phyloP scores from a whole-genome alignment of 371 early-diverging fungal species.

The Syncephalastrum monosporum region DNA sequence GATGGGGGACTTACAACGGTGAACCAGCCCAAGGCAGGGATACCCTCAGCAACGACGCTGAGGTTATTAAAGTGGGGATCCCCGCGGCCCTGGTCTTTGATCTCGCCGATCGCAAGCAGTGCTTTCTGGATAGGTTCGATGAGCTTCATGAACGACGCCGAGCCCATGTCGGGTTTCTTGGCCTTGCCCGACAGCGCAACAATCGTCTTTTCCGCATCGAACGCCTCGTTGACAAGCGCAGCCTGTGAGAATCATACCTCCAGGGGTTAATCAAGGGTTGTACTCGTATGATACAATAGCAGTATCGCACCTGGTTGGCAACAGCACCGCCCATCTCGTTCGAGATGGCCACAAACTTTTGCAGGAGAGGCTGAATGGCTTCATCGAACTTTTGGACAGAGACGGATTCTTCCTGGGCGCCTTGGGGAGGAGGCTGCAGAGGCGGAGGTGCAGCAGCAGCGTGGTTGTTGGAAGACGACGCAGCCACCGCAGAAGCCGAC shows the following conservation, averaged over 20 bases:
- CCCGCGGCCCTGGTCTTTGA: slow-evolving; percentile 79
- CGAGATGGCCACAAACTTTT: slow-evolving; percentile 57
- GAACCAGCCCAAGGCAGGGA: slow-evolving; percentile 93
- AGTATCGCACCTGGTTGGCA: slow-evolving; percentile 64
- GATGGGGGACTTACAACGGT: slow-evolving; percentile 60
- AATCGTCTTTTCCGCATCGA: slow-evolving; percentile 73
- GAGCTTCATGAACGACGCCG: slow-evolving; percentile 55
- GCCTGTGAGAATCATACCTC: slow-evolving; percentile 17
- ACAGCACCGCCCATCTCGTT: slow-evolving; percentile 68
- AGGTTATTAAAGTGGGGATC: slow-evolving; percentile 79
- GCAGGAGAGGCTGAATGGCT: slow-evolving; percentile 53
- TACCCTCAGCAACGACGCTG: slow-evolving; percentile 85
- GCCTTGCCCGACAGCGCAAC: slow-evolving; percentile 69
- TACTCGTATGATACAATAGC: neutral
- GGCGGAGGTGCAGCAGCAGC: slow-evolving; percentile 25
- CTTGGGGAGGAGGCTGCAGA: slow-evolving; percentile 27
- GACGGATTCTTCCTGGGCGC: slow-evolving; percentile 35
- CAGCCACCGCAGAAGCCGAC: slow-evolving; percentile 53
- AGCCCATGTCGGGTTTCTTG: slow-evolving; percentile 75
- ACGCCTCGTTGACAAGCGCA: slow-evolving; percentile 50
- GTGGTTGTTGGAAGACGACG: slow-evolving; percentile 33
- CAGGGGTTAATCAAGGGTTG: neutral
- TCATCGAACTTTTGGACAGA: slow-evolving; percentile 70
- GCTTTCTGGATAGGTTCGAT: slow-evolving; percentile 74
- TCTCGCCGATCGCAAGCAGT: slow-evolving; percentile 59